Evolutionary conservation across 2,329 filamentous ascomycete genomes (phyloP).

Genomic region (Botryosphaeria dothidea): DNA sequence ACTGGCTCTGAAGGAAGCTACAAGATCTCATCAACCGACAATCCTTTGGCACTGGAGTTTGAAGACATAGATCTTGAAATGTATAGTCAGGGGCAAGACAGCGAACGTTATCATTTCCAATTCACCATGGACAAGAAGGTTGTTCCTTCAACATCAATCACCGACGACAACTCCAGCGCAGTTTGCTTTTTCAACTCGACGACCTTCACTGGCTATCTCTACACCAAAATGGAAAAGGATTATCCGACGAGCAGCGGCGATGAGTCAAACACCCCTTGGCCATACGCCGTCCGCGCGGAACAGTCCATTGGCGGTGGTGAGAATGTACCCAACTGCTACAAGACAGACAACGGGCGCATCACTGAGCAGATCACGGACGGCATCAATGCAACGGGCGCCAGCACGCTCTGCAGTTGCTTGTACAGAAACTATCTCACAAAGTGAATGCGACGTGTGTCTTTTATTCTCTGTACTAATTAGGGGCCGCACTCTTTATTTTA

Average conservation of each 20-base stretch:
- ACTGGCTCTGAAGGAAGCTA: conserved; percentile 42
- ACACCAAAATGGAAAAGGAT: conserved; percentile 54
- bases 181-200: conserved; percentile 62
- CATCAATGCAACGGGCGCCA: conserved; percentile 36
- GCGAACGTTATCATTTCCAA: conserved; percentile 61
- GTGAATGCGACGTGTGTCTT: neutral
- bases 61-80: conserved; percentile 52
- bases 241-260: conserved; percentile 35
- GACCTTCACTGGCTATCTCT: conserved; percentile 58
- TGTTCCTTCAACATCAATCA: conserved; percentile 48
- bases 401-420: conserved; percentile 46
- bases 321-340: conserved; percentile 57
- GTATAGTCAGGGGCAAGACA: conserved; percentile 47
- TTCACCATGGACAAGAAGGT: conserved; percentile 56
- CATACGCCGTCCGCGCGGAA: conserved; percentile 58
- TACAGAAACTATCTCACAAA: conserved; percentile 42
- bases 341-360: conserved; percentile 37
- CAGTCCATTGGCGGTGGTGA: conserved; percentile 52
- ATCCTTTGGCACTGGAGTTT: conserved; percentile 60
- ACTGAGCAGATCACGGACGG: conserved; percentile 38
- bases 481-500: neutral
- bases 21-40: conserved; percentile 57
- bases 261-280: conserved; percentile 48
- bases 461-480: neutral
- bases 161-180: conserved; percentile 47